Evolutionary conservation across 495 filamentous ascomycete genomes (phyloP).

Genomic region (Neurospora sp.): DNA sequence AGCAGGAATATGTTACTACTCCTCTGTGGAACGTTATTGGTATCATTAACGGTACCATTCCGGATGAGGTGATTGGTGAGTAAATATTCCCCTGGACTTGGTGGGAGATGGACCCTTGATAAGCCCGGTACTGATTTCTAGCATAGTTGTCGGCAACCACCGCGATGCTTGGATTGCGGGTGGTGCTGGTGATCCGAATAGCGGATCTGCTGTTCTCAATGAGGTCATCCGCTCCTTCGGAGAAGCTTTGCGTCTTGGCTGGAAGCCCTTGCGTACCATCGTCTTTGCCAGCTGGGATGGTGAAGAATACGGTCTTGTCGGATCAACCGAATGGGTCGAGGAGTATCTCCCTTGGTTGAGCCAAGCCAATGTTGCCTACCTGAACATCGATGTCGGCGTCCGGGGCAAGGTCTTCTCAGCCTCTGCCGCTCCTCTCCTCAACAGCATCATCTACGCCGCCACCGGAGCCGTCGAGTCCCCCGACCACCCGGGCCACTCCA

Average conservation of each 20-base stretch:
- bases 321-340: slow-evolving; percentile 93
- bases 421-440: slow-evolving; percentile 66
- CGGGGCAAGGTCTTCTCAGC: slow-evolving; percentile 61
- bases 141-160: slow-evolving; percentile 82
- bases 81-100: neutral
- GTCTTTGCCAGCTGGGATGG: slow-evolving; percentile 95
- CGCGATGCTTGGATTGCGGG: slow-evolving; percentile 90
- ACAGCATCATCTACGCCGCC: slow-evolving; percentile 62
- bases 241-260: slow-evolving; percentile 64
- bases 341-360: slow-evolving; percentile 83
- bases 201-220: slow-evolving; percentile 80
- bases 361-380: slow-evolving; percentile 68
- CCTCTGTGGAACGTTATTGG: slow-evolving; percentile 95
- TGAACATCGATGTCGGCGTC: slow-evolving; percentile 82
- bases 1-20: slow-evolving; percentile 81
- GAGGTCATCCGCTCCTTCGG: slow-evolving; percentile 81
- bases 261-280: slow-evolving; percentile 85
- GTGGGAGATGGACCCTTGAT: neutral
- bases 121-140: neutral
- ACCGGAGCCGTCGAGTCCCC: slow-evolving; percentile 65
- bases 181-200: slow-evolving; percentile 79
- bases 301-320: slow-evolving; percentile 85
- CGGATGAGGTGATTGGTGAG: slow-evolving; percentile 53
- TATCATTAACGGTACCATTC: slow-evolving; percentile 80
- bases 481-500: slow-evolving; percentile 67